These are phyloP conservation scores for Ilex asprella DNA, from an alignment of 257 asterid genomes.

Conservation along the genomic window DNA sequence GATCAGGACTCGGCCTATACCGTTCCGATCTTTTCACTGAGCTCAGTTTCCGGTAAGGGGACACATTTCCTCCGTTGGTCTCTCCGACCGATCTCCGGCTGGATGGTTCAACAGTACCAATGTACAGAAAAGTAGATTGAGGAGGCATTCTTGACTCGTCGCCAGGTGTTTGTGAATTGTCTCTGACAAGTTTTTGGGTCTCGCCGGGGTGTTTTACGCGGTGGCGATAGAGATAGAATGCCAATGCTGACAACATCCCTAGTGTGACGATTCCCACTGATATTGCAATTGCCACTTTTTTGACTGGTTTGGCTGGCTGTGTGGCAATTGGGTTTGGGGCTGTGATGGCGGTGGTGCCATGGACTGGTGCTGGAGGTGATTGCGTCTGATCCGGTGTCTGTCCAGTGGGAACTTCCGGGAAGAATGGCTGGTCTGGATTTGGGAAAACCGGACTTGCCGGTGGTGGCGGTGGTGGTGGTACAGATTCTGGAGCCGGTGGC, in stretches of 20 bases:
- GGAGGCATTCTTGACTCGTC: conserved; percentile 62
- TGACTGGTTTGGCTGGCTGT: conserved; percentile 31
- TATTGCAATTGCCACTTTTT: conserved; percentile 56
- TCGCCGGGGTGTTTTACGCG: conserved; percentile 37
- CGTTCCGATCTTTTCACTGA: conserved; percentile 62
- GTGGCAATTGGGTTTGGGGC: conserved; percentile 34
- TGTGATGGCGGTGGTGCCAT: conserved; percentile 19
- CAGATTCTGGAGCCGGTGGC: conserved; percentile 19
- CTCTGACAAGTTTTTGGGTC: conserved; percentile 56
- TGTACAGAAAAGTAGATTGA: conserved; percentile 73
- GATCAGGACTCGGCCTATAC: conserved; percentile 95
- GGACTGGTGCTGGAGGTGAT: conserved; percentile 31
- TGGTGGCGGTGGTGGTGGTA: conserved; percentile 33
- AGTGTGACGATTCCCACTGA: conserved; percentile 53
- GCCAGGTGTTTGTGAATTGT: conserved; percentile 27
- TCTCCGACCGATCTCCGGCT: conserved; percentile 30
- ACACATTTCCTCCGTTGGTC: conserved; percentile 31
- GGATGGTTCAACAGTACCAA: conserved; percentile 94
- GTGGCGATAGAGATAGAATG: conserved; percentile 49
- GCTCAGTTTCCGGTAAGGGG: conserved; percentile 68
- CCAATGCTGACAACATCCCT: conserved; percentile 57
- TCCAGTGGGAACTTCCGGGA: conserved; percentile 68
- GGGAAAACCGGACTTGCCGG: conserved; percentile 31
- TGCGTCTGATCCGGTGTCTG: conserved; percentile 46
- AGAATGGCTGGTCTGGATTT: conserved; percentile 79